Evolutionary conservation across 2,329 filamentous ascomycete genomes (phyloP), one percentile per base, ranked within the genome.

Genomic region (Chaetomium sp.): DNA sequence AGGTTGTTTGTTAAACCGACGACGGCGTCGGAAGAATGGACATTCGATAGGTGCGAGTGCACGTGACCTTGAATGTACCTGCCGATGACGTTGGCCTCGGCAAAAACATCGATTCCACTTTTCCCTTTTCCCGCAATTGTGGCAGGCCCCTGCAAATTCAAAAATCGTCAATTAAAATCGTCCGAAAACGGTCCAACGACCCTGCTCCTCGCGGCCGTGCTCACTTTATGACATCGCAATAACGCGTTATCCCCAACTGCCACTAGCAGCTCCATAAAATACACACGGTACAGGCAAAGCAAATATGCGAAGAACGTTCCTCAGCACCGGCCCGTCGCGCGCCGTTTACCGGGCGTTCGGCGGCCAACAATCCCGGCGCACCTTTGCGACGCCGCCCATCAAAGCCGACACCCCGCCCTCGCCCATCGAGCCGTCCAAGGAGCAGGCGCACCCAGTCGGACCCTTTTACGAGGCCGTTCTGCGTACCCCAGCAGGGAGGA

Each of bases 401-500:
- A 70, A 75, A 66, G 70, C 70, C 64, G 68, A 73, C 60, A 45
- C 60, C 33, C 53, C 55, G 27, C 62, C 62, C 12, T 60, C 62
- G 16, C 62, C 62, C 35, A 56, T 60, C 29, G 57, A 50, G 50
- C 62, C 50, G 38, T 60, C 57, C 29, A 50, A 57, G 42, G 72
- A 79, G 62, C 81, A 83, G 69, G 78, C 76, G n/a, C 75, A 77
- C 19, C 84, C 85, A 0, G 77, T 87, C 0, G 86, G 86, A 0
- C 74, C 78, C 45, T 89, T 86, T 76, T 89, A 89, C 75, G 81
- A 86, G 68, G 75, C 78, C n/a, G 81, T 88, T 27, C 78, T 88
- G 53, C 77, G 79, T 57, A 77, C 76, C 4, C 81, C 82, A 0
- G 75, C 70, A 75, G 9, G 70, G n/a, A n/a, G 74, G 42, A 83